phyloP scores from a whole-genome alignment of 106 monocot genomes.

The Agapanthus africanus region DNA sequence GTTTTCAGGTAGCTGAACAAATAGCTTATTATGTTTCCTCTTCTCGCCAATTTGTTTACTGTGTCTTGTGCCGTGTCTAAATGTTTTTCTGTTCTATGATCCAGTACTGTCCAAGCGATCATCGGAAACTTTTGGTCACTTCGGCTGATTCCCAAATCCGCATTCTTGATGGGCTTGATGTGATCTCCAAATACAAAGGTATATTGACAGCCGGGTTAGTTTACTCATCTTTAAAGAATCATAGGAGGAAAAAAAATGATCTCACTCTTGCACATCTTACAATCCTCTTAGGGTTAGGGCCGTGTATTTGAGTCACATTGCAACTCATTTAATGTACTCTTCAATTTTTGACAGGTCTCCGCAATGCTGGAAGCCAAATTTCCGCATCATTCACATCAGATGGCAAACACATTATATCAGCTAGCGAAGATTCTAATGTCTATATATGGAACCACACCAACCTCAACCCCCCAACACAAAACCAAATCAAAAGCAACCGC shows the following conservation, averaged over 20 bases:
- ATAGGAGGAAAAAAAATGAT: no score
- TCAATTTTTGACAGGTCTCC: constrained; percentile 37
- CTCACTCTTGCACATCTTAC: no score
- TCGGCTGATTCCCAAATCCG: constrained; percentile 57
- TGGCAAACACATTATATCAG: constrained; percentile 66
- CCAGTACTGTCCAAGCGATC: constrained; percentile 59
- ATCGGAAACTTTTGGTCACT: constrained; percentile 51
- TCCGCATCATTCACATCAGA: constrained; percentile 73
- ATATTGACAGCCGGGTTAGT: background rate
- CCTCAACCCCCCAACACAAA: constrained; percentile 9
- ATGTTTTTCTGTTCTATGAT: constrained; percentile 2
- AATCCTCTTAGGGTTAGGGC: no score
- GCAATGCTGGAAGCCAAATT: constrained; percentile 48
- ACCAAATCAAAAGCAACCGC: constrained; percentile 35
- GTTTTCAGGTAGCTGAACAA: constrained; percentile 59
- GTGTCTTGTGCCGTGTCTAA: background rate
- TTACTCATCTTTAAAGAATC: background rate
- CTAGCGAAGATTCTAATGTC: constrained; percentile 80
- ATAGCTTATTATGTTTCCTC: background rate
- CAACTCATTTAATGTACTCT: background rate
- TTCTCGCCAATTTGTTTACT: background rate
- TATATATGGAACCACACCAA: constrained; percentile 61
- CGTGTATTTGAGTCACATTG: no score
- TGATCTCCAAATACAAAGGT: constrained; percentile 63
- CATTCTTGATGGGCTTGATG: constrained; percentile 50